A percentile compares a stretch with the other conserved stretches of the same genome.
Conservation (phyloP, 129 eudicot species). For the Lactuca sativa region DNA sequence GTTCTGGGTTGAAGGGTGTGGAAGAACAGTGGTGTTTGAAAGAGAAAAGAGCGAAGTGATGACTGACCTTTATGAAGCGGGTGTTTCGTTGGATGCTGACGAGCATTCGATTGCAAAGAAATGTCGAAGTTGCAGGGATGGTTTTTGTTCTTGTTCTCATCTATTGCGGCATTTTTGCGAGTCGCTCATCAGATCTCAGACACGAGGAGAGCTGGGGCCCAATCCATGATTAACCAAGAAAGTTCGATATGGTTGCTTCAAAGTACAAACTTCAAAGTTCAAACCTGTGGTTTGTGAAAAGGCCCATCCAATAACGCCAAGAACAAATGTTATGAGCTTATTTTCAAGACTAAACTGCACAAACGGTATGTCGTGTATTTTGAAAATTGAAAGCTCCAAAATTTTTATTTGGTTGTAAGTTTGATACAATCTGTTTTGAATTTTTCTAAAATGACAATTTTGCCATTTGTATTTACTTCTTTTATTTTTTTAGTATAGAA, state of each 20-base stretch:
- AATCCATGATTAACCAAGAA: not conserved
- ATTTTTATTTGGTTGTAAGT: too few relatives aligned
- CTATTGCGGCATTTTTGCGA: conserved; percentile 23
- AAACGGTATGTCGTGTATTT: too few relatives aligned
- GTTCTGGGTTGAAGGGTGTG: conserved; percentile 18
- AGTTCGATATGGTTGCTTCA: too few relatives aligned
- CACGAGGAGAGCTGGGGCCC: not conserved
- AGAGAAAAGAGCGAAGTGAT: conserved; percentile 20
- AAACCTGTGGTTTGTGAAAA: too few relatives aligned
- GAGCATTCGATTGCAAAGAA: conserved; percentile 45
- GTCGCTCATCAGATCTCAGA: not conserved
- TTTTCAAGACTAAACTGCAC: too few relatives aligned
- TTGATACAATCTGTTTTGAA: too few relatives aligned
- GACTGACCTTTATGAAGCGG: conserved; percentile 38
- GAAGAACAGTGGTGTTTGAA: conserved; percentile 21
- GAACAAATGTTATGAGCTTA: too few relatives aligned
- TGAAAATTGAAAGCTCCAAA: too few relatives aligned
- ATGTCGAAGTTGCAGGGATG: not conserved
- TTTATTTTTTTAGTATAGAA: too few relatives aligned
- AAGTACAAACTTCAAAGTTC: too few relatives aligned
- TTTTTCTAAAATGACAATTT: too few relatives aligned
- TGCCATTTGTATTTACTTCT: too few relatives aligned
- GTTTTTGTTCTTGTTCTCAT: conserved; percentile 12
- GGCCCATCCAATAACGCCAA: not conserved
- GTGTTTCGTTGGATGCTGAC: conserved; percentile 24